Evolutionary conservation across 1,139 yeast genomes (phyloP).

Genomic region (Kodamaea suecica): DNA sequence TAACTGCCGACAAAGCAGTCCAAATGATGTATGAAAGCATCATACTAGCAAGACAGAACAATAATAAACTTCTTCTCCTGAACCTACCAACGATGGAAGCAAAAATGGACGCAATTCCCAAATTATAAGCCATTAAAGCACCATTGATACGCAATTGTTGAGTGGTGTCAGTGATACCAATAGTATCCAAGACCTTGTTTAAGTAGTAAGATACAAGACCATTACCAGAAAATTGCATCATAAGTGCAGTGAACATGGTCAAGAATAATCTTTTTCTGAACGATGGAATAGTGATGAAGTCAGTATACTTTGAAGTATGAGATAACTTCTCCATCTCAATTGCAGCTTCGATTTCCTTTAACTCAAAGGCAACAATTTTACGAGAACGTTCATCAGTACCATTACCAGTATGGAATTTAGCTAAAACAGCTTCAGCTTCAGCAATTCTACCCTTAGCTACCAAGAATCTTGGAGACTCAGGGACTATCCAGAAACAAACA

Average conservation of each 20-base stretch:
- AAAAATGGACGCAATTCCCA: slow-evolving; percentile 31
- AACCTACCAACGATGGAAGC: slow-evolving; percentile 30
- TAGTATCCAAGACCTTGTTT: slow-evolving; percentile 44
- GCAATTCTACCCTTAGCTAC: slow-evolving; percentile 36
- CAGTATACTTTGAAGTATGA: slow-evolving; percentile 28
- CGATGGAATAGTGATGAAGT: slow-evolving; percentile 32
- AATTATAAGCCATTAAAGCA: slow-evolving; percentile 41
- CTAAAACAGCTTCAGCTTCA: slow-evolving; percentile 32
- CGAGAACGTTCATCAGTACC: slow-evolving; percentile 27
- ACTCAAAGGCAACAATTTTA: slow-evolving; percentile 41
- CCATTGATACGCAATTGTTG: slow-evolving; percentile 48
- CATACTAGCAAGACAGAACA: slow-evolving; percentile 32
- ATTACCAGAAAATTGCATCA: slow-evolving; percentile 52
- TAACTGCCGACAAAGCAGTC: slow-evolving; percentile 38
- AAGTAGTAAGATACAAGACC: slow-evolving; percentile 53
- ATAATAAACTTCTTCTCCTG: slow-evolving; percentile 47
- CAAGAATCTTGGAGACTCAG: slow-evolving; percentile 49
- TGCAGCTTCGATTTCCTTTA: slow-evolving; percentile 43
- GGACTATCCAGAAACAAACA: slow-evolving; percentile 33
- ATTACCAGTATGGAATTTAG: slow-evolving; percentile 40
- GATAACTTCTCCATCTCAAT: slow-evolving; percentile 32
- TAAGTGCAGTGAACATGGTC: slow-evolving; percentile 28
- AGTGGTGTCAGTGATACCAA: slow-evolving; percentile 45
- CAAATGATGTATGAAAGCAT: slow-evolving; percentile 36
- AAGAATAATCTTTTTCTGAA: slow-evolving; percentile 47